Percentiles rank a stretch among this genome's conserved stretches.
These are phyloP conservation scores for Oidium heveae DNA, from an alignment of 2,329 filamentous ascomycete species.

Conservation along the genomic window DNA sequence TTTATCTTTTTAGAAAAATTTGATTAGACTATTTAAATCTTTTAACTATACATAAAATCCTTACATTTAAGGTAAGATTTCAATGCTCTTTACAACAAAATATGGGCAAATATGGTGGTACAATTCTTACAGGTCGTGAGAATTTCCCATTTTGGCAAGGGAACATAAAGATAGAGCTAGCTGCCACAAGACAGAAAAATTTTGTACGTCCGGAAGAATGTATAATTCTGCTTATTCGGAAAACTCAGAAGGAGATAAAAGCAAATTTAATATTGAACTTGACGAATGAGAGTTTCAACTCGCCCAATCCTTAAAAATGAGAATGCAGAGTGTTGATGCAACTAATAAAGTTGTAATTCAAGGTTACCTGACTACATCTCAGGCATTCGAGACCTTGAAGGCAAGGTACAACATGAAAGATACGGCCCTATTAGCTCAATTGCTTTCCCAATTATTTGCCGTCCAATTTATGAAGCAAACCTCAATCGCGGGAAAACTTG, in stretches of 20 bases:
- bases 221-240: too few relatives aligned
- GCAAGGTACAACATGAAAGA: neutral
- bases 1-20: too few relatives aligned
- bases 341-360: neutral
- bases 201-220: neutral
- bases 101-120: neutral
- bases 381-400: neutral
- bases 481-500: neutral
- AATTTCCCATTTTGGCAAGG: neutral
- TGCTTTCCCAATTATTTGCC: neutral
- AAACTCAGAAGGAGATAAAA: too few relatives aligned
- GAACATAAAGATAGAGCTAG: neutral
- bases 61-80: too few relatives aligned
- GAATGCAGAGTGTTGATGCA: neutral
- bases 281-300: neutral
- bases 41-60: too few relatives aligned
- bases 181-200: neutral
- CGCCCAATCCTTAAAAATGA: neutral
- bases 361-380: neutral
- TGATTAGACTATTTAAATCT: too few relatives aligned
- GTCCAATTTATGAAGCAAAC: neutral
- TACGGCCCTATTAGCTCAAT: neutral
- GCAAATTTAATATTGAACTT: neutral
- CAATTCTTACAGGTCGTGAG: neutral
- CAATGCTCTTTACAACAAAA: neutral